These are phyloP conservation scores for Cantharellus anzutake DNA, from an alignment of 768 basidiomycete species.

Conservation along the genomic window DNA sequence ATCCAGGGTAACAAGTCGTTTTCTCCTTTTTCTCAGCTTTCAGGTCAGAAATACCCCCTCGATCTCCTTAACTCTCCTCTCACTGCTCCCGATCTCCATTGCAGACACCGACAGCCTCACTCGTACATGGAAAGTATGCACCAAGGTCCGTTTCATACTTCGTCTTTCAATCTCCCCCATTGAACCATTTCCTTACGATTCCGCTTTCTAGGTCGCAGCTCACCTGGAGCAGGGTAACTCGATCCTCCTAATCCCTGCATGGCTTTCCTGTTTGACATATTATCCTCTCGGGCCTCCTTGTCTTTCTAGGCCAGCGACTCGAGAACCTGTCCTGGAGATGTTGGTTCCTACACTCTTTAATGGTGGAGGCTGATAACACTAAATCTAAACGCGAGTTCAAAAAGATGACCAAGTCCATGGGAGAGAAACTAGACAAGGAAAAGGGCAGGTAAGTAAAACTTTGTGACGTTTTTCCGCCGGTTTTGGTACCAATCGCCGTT, in stretches of 20 bases:
- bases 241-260: neutral
- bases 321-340: slow-evolving; percentile 86
- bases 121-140: slow-evolving; percentile 70
- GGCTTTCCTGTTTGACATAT: neutral
- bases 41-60: slow-evolving; percentile 17
- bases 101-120: slow-evolving; percentile 55
- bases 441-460: slow-evolving; percentile 52
- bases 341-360: slow-evolving; percentile 82
- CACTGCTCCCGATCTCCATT: neutral
- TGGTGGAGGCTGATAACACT: slow-evolving; percentile 81
- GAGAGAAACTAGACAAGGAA: slow-evolving; percentile 84
- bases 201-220: slow-evolving; percentile 39
- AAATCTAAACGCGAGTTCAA: slow-evolving; percentile 79
- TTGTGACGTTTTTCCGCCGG: neutral
- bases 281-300: neutral
- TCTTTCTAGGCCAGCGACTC: slow-evolving; percentile 44
- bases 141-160: slow-evolving; percentile 4
- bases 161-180: neutral
- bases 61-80: neutral
- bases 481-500: neutral
- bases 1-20: slow-evolving; percentile 80
- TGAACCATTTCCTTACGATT: neutral
- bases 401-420: slow-evolving; percentile 74
- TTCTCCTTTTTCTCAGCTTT: slow-evolving; percentile 77
- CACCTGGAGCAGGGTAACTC: slow-evolving; percentile 39